phyloP scores from a whole-genome alignment of 169 alveolate genomes.

The Fabrea salina region DNA sequence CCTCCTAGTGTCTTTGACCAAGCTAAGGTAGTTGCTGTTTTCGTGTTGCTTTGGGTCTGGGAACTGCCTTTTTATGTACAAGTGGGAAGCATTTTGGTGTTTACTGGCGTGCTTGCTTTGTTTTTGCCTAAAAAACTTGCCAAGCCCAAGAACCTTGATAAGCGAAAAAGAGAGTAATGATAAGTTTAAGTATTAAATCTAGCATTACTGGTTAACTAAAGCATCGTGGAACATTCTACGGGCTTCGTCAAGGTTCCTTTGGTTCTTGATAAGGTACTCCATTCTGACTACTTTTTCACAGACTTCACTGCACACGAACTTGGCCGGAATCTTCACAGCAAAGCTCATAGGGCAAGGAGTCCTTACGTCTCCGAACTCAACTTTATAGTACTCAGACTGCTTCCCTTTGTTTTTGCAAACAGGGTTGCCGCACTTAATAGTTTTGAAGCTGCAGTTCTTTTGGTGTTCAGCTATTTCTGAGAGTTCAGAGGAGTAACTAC shows the following conservation, averaged over 20 bases:
- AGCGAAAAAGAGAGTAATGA: neutral
- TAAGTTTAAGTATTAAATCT: neutral
- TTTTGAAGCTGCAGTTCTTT: neutral
- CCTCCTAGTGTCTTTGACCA: neutral
- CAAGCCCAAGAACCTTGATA: neutral
- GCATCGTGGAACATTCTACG: neutral
- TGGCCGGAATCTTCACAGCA: too few relatives aligned
- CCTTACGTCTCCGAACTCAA: too few relatives aligned
- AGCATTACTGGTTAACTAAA: too few relatives aligned
- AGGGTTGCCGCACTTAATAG: slow-evolving; percentile 5
- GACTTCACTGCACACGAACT: neutral
- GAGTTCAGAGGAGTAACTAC: neutral
- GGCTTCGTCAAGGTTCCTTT: neutral
- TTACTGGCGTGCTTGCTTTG: neutral
- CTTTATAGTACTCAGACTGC: too few relatives aligned
- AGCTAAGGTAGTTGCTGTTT: neutral
- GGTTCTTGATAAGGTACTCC: neutral
- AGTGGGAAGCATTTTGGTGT: neutral
- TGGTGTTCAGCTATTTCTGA: neutral
- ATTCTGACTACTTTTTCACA: neutral
- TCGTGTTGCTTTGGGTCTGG: neutral
- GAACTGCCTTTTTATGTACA: neutral
- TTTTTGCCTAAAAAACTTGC: neutral
- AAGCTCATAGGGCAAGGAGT: too few relatives aligned
- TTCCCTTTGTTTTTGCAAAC: slow-evolving; percentile 12